phyloP scores from a whole-genome alignment of 257 asterid genomes.

The Perilla frutescens region DNA sequence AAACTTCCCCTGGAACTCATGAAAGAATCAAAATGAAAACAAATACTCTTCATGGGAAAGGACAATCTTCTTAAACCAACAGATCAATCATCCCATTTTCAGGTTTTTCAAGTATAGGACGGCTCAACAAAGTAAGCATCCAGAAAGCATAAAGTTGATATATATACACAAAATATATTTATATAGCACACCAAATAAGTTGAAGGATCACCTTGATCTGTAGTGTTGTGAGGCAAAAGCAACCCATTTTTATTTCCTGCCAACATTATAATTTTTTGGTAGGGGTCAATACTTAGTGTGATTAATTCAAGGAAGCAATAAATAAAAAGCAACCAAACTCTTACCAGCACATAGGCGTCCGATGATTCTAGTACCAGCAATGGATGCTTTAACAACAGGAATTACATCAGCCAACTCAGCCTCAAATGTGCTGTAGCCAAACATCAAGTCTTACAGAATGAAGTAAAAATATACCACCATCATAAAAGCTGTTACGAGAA shows the following conservation, averaged over 20 bases:
- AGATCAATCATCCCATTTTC: not conserved
- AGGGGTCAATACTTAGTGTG: constrained; percentile 1
- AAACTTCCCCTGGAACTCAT: not conserved
- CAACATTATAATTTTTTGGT: constrained; percentile 5
- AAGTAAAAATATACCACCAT: not conserved
- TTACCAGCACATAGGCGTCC: constrained; percentile 93
- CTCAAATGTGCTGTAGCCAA: constrained; percentile 75
- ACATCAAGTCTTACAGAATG: constrained; percentile 25
- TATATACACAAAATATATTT: not conserved
- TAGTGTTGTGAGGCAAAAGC: constrained; percentile 91
- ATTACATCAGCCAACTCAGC: constrained; percentile 74
- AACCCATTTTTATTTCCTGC: constrained; percentile 95
- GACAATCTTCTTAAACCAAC: too few relatives aligned
- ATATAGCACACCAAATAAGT: not conserved
- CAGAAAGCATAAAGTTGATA: constrained; percentile 7
- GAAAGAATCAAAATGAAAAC: too few relatives aligned
- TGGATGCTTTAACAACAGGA: constrained; percentile 89
- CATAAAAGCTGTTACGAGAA: not conserved
- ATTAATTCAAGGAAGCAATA: constrained; percentile 3
- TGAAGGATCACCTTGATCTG: constrained; percentile 77
- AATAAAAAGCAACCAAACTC: constrained; percentile 6
- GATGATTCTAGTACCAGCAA: constrained; percentile 84
- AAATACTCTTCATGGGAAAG: too few relatives aligned
- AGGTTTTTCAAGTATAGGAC: not conserved
- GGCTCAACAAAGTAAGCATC: not conserved